phyloP scores from a whole-genome alignment of 2,329 filamentous ascomycete species.

The Phialophora verrucosa region DNA sequence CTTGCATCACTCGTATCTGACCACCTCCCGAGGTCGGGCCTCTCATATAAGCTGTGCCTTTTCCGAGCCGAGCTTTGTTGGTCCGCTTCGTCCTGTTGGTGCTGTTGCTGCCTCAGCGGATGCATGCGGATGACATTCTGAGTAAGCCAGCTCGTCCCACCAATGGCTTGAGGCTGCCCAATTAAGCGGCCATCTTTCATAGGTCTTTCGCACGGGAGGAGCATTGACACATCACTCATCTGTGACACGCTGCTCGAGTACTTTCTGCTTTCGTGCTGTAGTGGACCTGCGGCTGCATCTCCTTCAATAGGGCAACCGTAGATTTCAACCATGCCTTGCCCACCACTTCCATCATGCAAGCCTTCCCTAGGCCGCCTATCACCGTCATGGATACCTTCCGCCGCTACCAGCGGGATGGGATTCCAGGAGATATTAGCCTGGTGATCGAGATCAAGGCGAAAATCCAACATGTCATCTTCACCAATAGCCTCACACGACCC shows the following conservation, averaged over 20 bases:
- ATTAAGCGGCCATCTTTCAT: slow-evolving; percentile 20
- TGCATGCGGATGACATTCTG: slow-evolving; percentile 36
- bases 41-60: slow-evolving; percentile 20
- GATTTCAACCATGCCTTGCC: slow-evolving; percentile 6
- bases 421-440: slow-evolving; percentile 17
- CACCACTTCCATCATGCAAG: slow-evolving; percentile 9
- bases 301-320: slow-evolving; percentile 4
- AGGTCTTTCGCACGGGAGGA: slow-evolving; percentile 23
- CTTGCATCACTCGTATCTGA: slow-evolving; percentile 16
- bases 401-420: slow-evolving; percentile 15
- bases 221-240: slow-evolving; percentile 35
- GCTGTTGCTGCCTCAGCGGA: slow-evolving; percentile 35
- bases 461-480: slow-evolving; percentile 17
- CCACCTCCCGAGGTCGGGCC: slow-evolving; percentile 23
- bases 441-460: slow-evolving; percentile 2
- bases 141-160: slow-evolving; percentile 30
- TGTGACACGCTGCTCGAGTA: slow-evolving; percentile 23
- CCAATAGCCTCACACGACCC: background rate
- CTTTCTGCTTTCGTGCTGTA: slow-evolving; percentile 19
- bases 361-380: slow-evolving; percentile 3
- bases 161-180: slow-evolving; percentile 22
- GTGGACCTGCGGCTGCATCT: background rate
- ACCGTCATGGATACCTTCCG: slow-evolving; percentile 8
- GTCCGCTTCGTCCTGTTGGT: slow-evolving; percentile 10
- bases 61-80: background rate